Conservation (phyloP, 768 basidiomycete genomes). For the Steccherinum ochraceum region DNA sequence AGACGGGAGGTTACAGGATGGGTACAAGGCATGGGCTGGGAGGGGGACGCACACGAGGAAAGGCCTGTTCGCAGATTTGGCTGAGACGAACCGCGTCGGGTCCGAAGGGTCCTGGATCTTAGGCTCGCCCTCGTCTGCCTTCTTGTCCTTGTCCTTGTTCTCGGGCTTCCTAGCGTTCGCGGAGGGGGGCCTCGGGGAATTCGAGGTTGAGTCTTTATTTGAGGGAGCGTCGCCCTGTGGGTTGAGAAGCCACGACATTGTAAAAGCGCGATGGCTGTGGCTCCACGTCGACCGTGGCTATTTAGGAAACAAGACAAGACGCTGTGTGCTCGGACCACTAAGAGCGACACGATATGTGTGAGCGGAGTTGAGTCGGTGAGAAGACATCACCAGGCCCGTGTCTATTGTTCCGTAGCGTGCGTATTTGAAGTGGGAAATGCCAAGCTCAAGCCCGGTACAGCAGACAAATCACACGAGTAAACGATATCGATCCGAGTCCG, state of each 20-base stretch:
- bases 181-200: no score
- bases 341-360: no score
- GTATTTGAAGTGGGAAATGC: no score
- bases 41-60: slow-evolving; percentile 65
- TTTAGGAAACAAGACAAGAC: not conserved
- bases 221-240: slow-evolving; percentile 24
- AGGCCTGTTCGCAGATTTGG: slow-evolving; percentile 79
- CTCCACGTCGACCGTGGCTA: not conserved
- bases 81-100: slow-evolving; percentile 65
- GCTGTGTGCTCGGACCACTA: no score
- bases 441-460: no score
- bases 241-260: slow-evolving; percentile 67
- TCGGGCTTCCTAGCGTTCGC: slow-evolving; percentile 14
- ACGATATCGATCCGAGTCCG: no score
- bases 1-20: not conserved
- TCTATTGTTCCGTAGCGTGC: no score
- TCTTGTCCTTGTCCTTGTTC: slow-evolving; percentile 46
- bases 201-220: not conserved
- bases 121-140: slow-evolving; percentile 35
- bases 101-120: slow-evolving; percentile 59
- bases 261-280: not conserved
- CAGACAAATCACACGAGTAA: no score
- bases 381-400: no score
- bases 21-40: not conserved
- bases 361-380: no score